Evolutionary conservation across 495 filamentous ascomycete genomes (phyloP), one percentile per base, ranked within the genome.

Genomic region (Clavariopsis aquatica): DNA sequence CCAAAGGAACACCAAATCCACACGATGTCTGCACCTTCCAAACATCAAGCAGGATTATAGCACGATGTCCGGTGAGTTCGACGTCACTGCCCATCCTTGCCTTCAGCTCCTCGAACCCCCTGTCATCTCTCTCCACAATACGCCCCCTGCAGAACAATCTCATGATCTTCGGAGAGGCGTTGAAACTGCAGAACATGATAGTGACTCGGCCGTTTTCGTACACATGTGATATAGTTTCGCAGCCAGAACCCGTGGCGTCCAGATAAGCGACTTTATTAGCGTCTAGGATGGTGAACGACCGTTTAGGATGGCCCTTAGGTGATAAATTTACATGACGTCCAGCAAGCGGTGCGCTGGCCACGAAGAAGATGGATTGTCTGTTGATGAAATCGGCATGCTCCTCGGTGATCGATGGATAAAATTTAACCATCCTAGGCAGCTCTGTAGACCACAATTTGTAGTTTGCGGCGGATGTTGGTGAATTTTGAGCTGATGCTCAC

Each of bases 171-270:
- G 89, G 89, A 0, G 78, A 72, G 0, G 76, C 74, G 10, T 83
- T 82, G 70, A 92, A 93, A 4, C 83, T 82, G 66, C 83, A 87
- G 76, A 91, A 90, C 77, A 89, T 82, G 61, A 90, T 71, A 0
- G 89, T 90, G 26, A 89, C 80, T 13, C 89, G 80, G 20, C 86
- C 87, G 71, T 92, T 92, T 66, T 93, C 89, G 62, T 89, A 85
- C 5, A 90, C 69, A 68, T 92, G 89, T 2, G 80, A 76, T 49
- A 93, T 85, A 0, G 88, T 93, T 73, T 93, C 89, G 57, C 73
- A 79, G 2, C 89, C 89, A 26, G 83, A 87, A 7, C 89, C 89
- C 0, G 85, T 89, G 49, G 84, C 78, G 61, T 93, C 89, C 41
- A 92, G 65, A 66, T 91, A 93, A 68, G 85, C 89, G 43, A 84